Evolutionary conservation across 2,329 filamentous ascomycete species (phyloP).

Genomic region (Exophiala phaeomuriformis): DNA sequence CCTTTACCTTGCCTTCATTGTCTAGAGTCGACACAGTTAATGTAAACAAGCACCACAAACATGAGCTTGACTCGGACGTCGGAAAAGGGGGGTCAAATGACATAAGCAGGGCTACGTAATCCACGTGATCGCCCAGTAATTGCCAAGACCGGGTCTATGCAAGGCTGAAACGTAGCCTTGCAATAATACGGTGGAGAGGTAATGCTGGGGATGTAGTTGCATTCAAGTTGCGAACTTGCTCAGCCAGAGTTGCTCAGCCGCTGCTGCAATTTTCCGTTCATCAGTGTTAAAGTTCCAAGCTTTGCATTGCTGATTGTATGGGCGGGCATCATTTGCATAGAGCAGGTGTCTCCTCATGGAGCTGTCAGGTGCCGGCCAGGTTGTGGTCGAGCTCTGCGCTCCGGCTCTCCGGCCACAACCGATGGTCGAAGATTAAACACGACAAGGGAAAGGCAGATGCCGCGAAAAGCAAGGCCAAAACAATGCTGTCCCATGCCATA

Average conservation of each 20-base stretch:
- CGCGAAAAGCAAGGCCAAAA: conserved; percentile 64
- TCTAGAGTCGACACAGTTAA: too few relatives aligned
- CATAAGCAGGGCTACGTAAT: too few relatives aligned
- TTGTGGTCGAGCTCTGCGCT: conserved; percentile 15
- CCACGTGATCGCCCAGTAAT: too few relatives aligned
- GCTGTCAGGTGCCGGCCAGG: conserved; percentile 15
- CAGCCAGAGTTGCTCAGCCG: neutral
- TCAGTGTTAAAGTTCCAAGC: neutral
- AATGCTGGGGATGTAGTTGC: too few relatives aligned
- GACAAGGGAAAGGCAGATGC: conserved; percentile 81
- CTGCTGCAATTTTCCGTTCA: neutral
- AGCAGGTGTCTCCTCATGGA: conserved; percentile 8
- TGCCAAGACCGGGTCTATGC: too few relatives aligned
- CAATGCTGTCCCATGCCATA: conserved; percentile 63
- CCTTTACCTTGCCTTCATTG: too few relatives aligned
- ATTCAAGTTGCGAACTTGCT: neutral
- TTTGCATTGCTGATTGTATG: conserved; percentile 8
- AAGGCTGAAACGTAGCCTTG: too few relatives aligned
- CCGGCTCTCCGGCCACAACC: conserved; percentile 64
- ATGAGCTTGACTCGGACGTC: too few relatives aligned
- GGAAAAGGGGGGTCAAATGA: too few relatives aligned
- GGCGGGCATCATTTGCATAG: conserved; percentile 8
- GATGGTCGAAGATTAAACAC: conserved; percentile 95
- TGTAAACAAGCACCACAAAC: too few relatives aligned
- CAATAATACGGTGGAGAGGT: too few relatives aligned